Evolutionary conservation across 352 stramenopile species (phyloP).

Genomic region (Pythium folliculosum): DNA sequence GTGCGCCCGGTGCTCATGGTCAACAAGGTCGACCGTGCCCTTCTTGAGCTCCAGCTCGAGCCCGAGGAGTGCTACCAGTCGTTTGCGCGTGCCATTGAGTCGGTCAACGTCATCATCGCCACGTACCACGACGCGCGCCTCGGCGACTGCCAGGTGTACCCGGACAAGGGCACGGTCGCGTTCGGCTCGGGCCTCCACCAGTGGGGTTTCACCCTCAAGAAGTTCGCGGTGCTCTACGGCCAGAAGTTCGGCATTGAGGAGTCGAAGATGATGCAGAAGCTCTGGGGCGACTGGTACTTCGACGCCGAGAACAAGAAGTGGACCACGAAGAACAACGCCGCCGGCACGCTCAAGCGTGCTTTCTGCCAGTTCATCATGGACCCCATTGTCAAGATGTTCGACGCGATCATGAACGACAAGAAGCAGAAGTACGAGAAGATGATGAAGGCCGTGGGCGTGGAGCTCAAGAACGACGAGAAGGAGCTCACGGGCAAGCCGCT

Average conservation of each 20-base stretch:
- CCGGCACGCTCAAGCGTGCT: slow-evolving; percentile 94
- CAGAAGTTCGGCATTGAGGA: slow-evolving; percentile 99
- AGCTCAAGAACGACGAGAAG: slow-evolving; percentile 97
- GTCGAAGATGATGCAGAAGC: slow-evolving; percentile 99
- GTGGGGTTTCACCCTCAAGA: slow-evolving; percentile 99
- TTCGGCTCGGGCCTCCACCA: slow-evolving; percentile 99
- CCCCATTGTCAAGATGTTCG: slow-evolving; percentile 99
- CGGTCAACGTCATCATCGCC: slow-evolving; percentile 99
- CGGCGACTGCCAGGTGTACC: slow-evolving; percentile 98
- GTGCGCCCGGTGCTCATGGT: slow-evolving; percentile 99
- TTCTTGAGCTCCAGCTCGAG: slow-evolving; percentile 98
- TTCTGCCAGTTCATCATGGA: slow-evolving; percentile 99
- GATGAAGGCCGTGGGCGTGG: slow-evolving; percentile 95
- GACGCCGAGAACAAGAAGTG: slow-evolving; percentile 96
- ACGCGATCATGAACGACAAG: slow-evolving; percentile 99
- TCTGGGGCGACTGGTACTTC: slow-evolving; percentile 99
- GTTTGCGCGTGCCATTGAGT: slow-evolving; percentile 98
- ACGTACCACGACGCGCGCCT: slow-evolving; percentile 99
- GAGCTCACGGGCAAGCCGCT: slow-evolving; percentile 96
- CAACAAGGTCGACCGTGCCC: slow-evolving; percentile 99
- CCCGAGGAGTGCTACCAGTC: slow-evolving; percentile 99
- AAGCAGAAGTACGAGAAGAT: slow-evolving; percentile 99
- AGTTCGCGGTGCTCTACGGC: slow-evolving; percentile 98
- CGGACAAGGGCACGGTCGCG: slow-evolving; percentile 97
- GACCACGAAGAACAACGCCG: slow-evolving; percentile 93